phyloP scores from a whole-genome alignment of 1,284 basidiomycete species.

The Moniliophthora roreri region DNA sequence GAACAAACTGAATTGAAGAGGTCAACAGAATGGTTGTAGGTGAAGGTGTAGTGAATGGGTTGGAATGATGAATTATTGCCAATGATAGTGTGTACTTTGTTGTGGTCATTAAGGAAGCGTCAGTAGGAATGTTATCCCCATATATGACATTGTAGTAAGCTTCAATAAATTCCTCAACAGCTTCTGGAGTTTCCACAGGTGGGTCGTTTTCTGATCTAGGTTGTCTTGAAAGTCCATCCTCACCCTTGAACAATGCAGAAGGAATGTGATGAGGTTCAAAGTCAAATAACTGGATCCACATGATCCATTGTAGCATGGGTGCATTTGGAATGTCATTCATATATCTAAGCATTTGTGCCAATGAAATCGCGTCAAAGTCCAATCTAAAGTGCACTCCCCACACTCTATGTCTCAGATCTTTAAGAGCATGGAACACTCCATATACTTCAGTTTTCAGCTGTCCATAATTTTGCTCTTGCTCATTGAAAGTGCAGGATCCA shows the following conservation, averaged over 20 bases:
- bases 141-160: not conserved
- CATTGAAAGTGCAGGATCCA: conserved; percentile 36
- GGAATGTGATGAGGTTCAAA: conserved; percentile 32
- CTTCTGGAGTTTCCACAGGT: conserved; percentile 15
- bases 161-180: conserved; percentile 19
- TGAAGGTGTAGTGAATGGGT: no score
- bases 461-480: no score
- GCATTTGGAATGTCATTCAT: conserved; percentile 33
- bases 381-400: conserved; percentile 33
- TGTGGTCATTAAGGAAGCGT: no score
- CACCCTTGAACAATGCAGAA: conserved; percentile 22
- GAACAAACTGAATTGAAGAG: no score
- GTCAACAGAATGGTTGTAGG: no score
- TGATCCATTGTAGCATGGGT: conserved; percentile 34
- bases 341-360: conserved; percentile 33
- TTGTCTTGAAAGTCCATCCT: conserved; percentile 30
- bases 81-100: no score
- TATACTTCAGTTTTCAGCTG: conserved; percentile 39
- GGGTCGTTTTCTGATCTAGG: conserved; percentile 14
- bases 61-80: no score
- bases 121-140: not conserved
- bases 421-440: conserved; percentile 32
- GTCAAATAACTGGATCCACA: conserved; percentile 30
- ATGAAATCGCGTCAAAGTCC: conserved; percentile 33
- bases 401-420: conserved; percentile 26